Conservation (phyloP, 129 eudicot genomes). For the Tagetes erecta region DNA sequence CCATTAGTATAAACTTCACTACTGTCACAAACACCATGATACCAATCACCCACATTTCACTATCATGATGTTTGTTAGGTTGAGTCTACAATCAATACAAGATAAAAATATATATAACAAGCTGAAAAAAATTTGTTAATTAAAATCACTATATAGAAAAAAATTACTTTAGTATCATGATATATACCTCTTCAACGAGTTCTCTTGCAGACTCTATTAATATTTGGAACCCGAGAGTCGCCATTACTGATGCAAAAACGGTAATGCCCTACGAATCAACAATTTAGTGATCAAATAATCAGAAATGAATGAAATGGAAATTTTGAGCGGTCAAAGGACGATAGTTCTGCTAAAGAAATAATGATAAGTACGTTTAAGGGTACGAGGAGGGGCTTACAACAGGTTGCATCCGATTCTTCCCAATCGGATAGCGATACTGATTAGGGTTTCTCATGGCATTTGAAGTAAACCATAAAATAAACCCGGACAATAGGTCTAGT, state of each 20-base stretch:
- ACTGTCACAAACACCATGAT: conserved; percentile 74
- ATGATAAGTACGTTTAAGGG: neutral
- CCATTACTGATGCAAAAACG: conserved; percentile 95
- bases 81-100: conserved; percentile 37
- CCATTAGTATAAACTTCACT: conserved; percentile 70
- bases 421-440: conserved; percentile 81
- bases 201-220: conserved; percentile 70
- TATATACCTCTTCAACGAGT: conserved; percentile 52
- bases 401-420: conserved; percentile 96
- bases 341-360: neutral
- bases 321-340: no score
- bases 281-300: no score
- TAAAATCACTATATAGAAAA: no score
- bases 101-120: neutral
- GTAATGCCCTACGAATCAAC: conserved; percentile 62
- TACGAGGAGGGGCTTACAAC: conserved; percentile 50
- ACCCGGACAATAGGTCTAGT: conserved; percentile 80
- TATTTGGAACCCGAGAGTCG: conserved; percentile 88
- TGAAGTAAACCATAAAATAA: conserved; percentile 92
- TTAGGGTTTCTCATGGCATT: conserved; percentile 85
- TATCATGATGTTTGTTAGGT: conserved; percentile 42
- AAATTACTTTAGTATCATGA: neutral
- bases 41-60: conserved; percentile 83
- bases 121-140: neutral
- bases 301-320: neutral